Evolutionary conservation across 2,329 filamentous ascomycete genomes (phyloP).

Genomic region (Ustulina deusta): DNA sequence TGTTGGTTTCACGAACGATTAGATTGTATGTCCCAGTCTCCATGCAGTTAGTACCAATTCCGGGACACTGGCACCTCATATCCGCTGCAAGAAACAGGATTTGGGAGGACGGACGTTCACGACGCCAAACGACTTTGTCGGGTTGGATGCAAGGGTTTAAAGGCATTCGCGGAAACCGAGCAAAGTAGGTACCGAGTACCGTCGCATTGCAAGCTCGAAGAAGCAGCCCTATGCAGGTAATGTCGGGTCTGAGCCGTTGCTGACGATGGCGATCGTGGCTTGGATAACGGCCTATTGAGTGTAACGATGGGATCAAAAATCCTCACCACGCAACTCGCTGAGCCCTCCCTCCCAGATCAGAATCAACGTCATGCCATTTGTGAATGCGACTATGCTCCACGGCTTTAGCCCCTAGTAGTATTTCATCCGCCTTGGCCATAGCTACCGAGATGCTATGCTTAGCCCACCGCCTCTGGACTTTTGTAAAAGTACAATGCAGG

Average conservation of each 20-base stretch:
- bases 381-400: constrained; percentile 29
- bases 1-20: background rate
- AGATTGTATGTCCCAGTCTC: background rate
- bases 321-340: constrained; percentile 3
- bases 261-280: constrained; percentile 29
- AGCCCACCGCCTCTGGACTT: constrained; percentile 34
- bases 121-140: constrained; percentile 2
- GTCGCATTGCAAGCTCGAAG: constrained; percentile 9
- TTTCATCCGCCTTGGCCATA: constrained; percentile 15
- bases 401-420: constrained; percentile 24
- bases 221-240: constrained; percentile 35
- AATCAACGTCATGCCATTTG: constrained; percentile 11
- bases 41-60: constrained; percentile 6
- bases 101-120: background rate
- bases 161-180: constrained; percentile 2
- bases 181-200: background rate
- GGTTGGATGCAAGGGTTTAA: constrained; percentile 21
- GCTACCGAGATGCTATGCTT: constrained; percentile 17
- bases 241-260: constrained; percentile 11
- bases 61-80: constrained; percentile 5
- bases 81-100: constrained; percentile 4
- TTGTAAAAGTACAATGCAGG: constrained; percentile 44
- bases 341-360: background rate
- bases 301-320: constrained; percentile 17
- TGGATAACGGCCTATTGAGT: constrained; percentile 14